Base-by-base conservation (phyloP, 2,329 filamentous ascomycete species). In the Alternaria alternata region DNA sequence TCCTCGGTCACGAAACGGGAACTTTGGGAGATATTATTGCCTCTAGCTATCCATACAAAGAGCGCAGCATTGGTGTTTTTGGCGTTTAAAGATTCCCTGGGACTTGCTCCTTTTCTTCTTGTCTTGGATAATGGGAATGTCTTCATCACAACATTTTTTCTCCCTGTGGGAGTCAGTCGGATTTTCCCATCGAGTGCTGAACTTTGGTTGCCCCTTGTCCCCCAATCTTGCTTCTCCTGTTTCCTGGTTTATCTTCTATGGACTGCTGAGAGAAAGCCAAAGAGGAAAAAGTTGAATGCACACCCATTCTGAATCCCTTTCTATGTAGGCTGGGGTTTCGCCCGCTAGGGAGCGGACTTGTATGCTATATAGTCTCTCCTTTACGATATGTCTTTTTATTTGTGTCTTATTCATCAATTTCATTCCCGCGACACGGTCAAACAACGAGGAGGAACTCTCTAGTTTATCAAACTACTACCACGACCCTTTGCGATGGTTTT, bases 61-160 rank as follows among this genome's bases (percentile, higher is more conserved):
- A 76, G 74, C 72, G 71, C 73, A 76, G 75, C 75, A 77, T 77
- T 66, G 75, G 75, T 72, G 75, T 77, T 71, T 68, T 59, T 44
- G 73, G 75, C 69, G 73, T 76, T 74, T 64, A 55, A 69, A 69
- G 62, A 71, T 71, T 71, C 67, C 66, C 66, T 69, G 68, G 67
- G 65, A 54, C 58, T 66, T 64, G 59, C 64, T 36, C 46, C 54
- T 42, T 24, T 57, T 26, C 43, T 36, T 52, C 43, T 63, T 49
- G 48, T 63, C 30, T 57, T 64, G 59, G 65, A 57, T 59, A 63
- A 63, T 53, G 59, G 47, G 28, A 34, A 20, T 38, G 32, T n/a
- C 24, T 38, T 38, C 47, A 46, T 53, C 54, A 52, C 39, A 46
- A 51, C 22, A 44, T 64, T 68, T 70, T 59, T 63, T 66, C 57